phyloP scores from a whole-genome alignment of 306 rosid species.

The Echinosophora koreensis region DNA sequence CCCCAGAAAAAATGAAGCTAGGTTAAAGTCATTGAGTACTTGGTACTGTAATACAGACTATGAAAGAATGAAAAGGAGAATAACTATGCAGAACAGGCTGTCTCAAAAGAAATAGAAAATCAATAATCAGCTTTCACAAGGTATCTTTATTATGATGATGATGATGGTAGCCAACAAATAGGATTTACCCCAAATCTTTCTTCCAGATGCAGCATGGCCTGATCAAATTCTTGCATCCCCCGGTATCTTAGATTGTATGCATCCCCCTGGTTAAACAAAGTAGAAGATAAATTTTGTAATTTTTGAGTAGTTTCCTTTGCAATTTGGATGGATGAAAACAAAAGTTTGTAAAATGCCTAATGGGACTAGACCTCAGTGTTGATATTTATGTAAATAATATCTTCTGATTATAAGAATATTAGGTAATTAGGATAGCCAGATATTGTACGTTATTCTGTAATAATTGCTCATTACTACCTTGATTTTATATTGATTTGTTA shows the following conservation, averaged over 20 bases:
- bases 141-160: not conserved
- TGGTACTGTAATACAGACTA: not conserved
- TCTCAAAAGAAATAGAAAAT: slow-evolving; percentile 33
- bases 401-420: no score
- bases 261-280: slow-evolving; percentile 75
- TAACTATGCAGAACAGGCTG: slow-evolving; percentile 17
- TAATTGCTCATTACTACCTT: no score
- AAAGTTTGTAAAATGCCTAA: not conserved
- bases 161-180: slow-evolving; percentile 3
- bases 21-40: slow-evolving; percentile 12
- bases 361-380: not conserved
- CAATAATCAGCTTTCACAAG: slow-evolving; percentile 2
- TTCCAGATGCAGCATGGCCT: slow-evolving; percentile 96
- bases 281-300: slow-evolving; percentile 31
- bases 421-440: no score
- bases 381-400: no score
- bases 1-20: slow-evolving; percentile 5
- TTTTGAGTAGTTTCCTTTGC: slow-evolving; percentile 9
- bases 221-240: slow-evolving; percentile 97
- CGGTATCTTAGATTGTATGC: slow-evolving; percentile 79
- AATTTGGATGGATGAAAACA: slow-evolving; percentile 12
- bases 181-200: slow-evolving; percentile 81
- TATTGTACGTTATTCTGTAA: no score
- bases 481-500: no score
- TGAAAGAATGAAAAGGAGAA: not conserved